These are phyloP conservation scores for Termitomyces sp. DNA, from an alignment of 768 basidiomycete genomes.

Conservation along the genomic window DNA sequence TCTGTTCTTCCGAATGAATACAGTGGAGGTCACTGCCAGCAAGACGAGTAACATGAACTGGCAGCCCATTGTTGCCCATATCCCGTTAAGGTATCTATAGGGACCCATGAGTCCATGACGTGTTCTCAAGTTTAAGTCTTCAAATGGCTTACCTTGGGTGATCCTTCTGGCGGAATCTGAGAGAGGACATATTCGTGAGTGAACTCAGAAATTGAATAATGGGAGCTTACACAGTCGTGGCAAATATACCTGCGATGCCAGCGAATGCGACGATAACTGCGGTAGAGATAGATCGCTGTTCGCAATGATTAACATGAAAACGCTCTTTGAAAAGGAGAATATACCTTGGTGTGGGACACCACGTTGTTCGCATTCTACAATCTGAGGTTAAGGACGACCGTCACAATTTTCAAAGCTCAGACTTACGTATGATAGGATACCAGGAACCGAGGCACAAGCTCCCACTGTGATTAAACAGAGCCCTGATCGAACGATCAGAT, in stretches of 20 bases:
- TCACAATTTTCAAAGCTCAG: background rate
- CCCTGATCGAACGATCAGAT: slow-evolving; percentile 5
- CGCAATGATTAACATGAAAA: background rate
- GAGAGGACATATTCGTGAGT: background rate
- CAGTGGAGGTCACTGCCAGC: slow-evolving; percentile 21
- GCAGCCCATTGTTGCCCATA: slow-evolving; percentile 30
- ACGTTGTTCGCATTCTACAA: slow-evolving; percentile 6
- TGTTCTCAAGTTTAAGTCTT: background rate
- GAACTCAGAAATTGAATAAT: background rate
- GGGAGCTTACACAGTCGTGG: slow-evolving; percentile 25
- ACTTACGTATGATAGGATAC: slow-evolving; percentile 32
- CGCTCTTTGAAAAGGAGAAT: background rate
- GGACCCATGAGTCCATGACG: background rate
- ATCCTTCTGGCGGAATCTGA: slow-evolving; percentile 25
- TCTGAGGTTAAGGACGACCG: background rate
- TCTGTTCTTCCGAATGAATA: slow-evolving; percentile 24
- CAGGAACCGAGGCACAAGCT: slow-evolving; percentile 29
- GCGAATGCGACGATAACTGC: slow-evolving; percentile 28
- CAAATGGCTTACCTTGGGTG: slow-evolving; percentile 19
- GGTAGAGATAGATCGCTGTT: slow-evolving; percentile 31
- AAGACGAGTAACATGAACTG: slow-evolving; percentile 27
- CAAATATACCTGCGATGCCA: slow-evolving; percentile 33
- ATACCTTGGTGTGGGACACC: slow-evolving; percentile 28
- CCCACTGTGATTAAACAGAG: slow-evolving; percentile 29
- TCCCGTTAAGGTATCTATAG: slow-evolving; percentile 19